phyloP scores from a whole-genome alignment of 345 rosid genomes.

The Gynandropsis gynandra region DNA sequence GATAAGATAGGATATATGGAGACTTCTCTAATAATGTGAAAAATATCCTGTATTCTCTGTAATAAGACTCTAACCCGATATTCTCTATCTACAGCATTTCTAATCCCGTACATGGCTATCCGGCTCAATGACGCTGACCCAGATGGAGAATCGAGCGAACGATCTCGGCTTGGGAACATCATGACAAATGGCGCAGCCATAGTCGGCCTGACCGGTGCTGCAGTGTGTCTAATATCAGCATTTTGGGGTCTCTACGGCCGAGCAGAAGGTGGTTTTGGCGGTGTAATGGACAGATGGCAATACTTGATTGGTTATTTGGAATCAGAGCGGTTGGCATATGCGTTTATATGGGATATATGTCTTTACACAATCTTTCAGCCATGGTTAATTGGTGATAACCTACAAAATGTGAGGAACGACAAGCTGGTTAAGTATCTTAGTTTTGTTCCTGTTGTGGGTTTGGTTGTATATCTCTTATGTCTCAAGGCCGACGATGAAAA shows the following conservation, averaged over 20 bases:
- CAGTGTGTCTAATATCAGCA: slow-evolving; percentile 52
- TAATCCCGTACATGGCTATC: slow-evolving; percentile 93
- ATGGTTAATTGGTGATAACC: slow-evolving; percentile 87
- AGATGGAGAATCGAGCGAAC: slow-evolving; percentile 29
- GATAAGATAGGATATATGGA: too few relatives aligned
- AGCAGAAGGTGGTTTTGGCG: slow-evolving; percentile 55
- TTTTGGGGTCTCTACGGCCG: slow-evolving; percentile 75
- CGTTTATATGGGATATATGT: slow-evolving; percentile 84
- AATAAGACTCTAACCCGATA: neutral
- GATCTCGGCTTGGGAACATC: slow-evolving; percentile 48
- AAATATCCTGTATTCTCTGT: too few relatives aligned
- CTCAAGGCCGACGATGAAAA: slow-evolving; percentile 43
- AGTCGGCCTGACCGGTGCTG: slow-evolving; percentile 81
- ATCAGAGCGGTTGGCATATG: slow-evolving; percentile 86
- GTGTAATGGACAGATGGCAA: slow-evolving; percentile 53
- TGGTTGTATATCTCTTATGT: slow-evolving; percentile 56
- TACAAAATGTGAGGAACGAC: slow-evolving; percentile 49
- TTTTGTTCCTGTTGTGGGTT: slow-evolving; percentile 78
- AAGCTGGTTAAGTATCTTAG: slow-evolving; percentile 50
- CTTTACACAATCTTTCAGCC: slow-evolving; percentile 85
- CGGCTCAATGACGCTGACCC: slow-evolving; percentile 51
- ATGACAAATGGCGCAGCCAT: slow-evolving; percentile 65
- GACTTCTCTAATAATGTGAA: too few relatives aligned
- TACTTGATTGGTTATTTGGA: slow-evolving; percentile 59
- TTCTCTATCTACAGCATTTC: slow-evolving; percentile 47